Evolutionary conservation across 2,329 filamentous ascomycete species (phyloP).

Genomic region (Diaporthe velutina): DNA sequence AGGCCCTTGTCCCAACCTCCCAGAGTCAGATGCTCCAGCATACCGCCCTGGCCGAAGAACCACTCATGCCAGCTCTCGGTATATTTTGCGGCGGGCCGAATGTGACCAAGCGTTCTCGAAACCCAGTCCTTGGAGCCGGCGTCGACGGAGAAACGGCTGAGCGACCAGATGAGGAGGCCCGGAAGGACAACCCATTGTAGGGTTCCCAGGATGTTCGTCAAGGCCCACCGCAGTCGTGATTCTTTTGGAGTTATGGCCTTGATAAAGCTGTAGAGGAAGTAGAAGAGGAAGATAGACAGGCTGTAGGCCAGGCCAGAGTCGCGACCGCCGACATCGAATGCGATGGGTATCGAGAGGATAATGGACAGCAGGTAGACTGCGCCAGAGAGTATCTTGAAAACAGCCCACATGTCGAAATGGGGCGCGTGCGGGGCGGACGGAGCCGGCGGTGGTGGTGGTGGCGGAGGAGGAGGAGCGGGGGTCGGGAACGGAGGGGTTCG

Average conservation of each 20-base stretch:
- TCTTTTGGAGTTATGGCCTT: constrained; percentile 84
- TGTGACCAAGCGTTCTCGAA: constrained; percentile 79
- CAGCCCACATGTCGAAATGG: constrained; percentile 77
- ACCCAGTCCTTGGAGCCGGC: constrained; percentile 84
- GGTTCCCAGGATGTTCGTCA: constrained; percentile 77
- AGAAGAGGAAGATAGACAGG: constrained; percentile 88
- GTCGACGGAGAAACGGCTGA: constrained; percentile 96
- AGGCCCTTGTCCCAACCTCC: constrained; percentile 91
- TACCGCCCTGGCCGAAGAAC: constrained; percentile 87
- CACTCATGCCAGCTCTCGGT: constrained; percentile 81
- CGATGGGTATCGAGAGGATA: constrained; percentile 94
- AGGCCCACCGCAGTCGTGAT: constrained; percentile 79
- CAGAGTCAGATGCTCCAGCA: constrained; percentile 84
- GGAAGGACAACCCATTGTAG: constrained; percentile 92
- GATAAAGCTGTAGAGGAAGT: constrained; percentile 86
- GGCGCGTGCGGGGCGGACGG: constrained; percentile 42
- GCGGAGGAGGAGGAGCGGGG: background rate
- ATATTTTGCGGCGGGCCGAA: constrained; percentile 67
- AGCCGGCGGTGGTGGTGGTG: background rate
- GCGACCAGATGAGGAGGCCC: constrained; percentile 89
- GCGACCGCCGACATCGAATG: constrained; percentile 96
- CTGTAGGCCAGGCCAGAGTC: constrained; percentile 96
- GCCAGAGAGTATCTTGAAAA: constrained; percentile 84
- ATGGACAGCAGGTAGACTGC: constrained; percentile 90
- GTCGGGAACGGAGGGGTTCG: background rate